phyloP scores from a whole-genome alignment of 2,329 filamentous ascomycete genomes.

The Pyrenophora graminea region DNA sequence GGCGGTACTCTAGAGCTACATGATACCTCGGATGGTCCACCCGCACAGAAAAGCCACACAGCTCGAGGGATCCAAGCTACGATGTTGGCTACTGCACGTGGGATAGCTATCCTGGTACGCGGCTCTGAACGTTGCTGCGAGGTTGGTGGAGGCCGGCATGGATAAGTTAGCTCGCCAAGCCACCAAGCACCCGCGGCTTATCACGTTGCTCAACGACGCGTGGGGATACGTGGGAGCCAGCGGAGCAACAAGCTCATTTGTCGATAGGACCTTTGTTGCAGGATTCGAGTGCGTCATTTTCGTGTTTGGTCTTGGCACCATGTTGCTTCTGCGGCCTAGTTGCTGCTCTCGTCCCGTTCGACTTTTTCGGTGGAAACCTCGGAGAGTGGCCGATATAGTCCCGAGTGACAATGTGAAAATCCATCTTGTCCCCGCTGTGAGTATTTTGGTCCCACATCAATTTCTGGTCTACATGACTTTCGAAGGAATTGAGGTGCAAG shows the following conservation, averaged over 20 bases:
- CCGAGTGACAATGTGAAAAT: too few species aligned
- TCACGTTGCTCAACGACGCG: slow-evolving; percentile 23
- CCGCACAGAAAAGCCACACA: slow-evolving; percentile 13
- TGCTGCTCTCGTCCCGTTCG: too few species aligned
- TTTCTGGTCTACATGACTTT: too few species aligned
- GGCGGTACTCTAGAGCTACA: slow-evolving; percentile 4
- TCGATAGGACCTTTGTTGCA: neutral
- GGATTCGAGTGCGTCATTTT: slow-evolving; percentile 5
- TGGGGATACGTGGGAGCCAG: slow-evolving; percentile 16
- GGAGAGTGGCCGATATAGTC: too few species aligned
- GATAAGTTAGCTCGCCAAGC: slow-evolving; percentile 24
- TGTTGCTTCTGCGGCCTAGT: slow-evolving; percentile 10
- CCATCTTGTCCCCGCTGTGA: too few species aligned
- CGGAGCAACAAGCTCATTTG: slow-evolving; percentile 10
- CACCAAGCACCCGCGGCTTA: slow-evolving; percentile 21
- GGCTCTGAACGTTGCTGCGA: slow-evolving; percentile 15
- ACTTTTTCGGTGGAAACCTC: too few species aligned
- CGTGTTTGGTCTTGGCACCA: slow-evolving; percentile 3
- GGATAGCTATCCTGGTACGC: slow-evolving; percentile 18
- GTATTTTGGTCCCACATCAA: too few species aligned
- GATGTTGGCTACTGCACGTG: slow-evolving; percentile 34
- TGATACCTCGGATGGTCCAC: slow-evolving; percentile 12
- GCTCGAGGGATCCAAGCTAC: slow-evolving; percentile 15
- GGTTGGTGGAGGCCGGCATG: slow-evolving; percentile 10
- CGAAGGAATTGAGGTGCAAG: too few species aligned